Evolutionary conservation across 1,284 basidiomycete species (phyloP).

Genomic region (Violaceomyces palustris): DNA sequence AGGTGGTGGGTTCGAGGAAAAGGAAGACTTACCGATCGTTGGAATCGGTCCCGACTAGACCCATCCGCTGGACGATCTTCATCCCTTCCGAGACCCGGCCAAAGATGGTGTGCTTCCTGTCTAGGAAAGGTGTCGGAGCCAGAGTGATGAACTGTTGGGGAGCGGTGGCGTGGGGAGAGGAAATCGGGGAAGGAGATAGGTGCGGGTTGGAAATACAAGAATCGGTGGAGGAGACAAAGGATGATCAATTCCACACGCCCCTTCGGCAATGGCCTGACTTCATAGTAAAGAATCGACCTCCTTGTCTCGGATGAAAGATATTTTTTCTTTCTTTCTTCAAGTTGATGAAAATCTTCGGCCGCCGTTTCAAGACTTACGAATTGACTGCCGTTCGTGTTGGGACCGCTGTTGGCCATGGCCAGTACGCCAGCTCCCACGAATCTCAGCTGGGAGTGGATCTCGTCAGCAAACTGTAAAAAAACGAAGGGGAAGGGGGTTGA

Average conservation of each 20-base stretch:
- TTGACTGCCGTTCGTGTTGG: constrained; percentile 87
- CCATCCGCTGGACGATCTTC: constrained; percentile 69
- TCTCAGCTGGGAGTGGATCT: constrained; percentile 73
- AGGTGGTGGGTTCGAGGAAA: not conserved
- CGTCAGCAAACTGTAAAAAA: constrained; percentile 77
- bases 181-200: not conserved
- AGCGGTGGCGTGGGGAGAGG: not conserved
- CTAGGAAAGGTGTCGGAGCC: constrained; percentile 85
- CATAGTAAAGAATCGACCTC: not conserved
- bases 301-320: constrained; percentile 5
- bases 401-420: constrained; percentile 95
- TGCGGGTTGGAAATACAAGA: too few relatives aligned
- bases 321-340: constrained; percentile 23
- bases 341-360: not conserved
- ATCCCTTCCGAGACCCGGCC: constrained; percentile 59
- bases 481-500: not conserved
- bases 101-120: constrained; percentile 62
- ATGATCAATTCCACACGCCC: too few relatives aligned
- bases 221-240: too few relatives aligned
- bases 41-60: constrained; percentile 13
- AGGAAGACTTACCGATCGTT: constrained; percentile 9
- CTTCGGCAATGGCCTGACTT: too few relatives aligned
- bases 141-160: constrained; percentile 76
- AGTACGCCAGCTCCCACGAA: constrained; percentile 93
- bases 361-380: constrained; percentile 59